Percentiles rank a stretch among this genome's conserved stretches.
These are phyloP conservation scores for Puccinia brachypodii DNA, from an alignment of 1,284 basidiomycete species.

Conservation along the genomic window DNA sequence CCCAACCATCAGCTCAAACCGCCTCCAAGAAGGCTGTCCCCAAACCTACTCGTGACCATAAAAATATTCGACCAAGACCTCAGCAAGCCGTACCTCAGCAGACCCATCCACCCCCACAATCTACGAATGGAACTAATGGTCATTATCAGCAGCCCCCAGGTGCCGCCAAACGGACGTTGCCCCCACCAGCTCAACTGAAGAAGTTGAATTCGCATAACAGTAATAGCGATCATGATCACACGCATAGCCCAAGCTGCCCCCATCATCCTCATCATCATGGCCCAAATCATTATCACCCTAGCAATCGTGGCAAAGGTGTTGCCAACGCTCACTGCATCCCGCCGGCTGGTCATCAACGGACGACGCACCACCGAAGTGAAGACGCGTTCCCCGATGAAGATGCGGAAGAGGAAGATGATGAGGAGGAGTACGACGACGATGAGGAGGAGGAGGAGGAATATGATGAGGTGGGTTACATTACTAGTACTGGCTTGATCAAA, in stretches of 20 bases:
- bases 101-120: constrained; percentile 48
- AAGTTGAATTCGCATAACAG: constrained; percentile 48
- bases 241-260: constrained; percentile 54
- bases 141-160: constrained; percentile 32
- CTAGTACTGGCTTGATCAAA: not conserved
- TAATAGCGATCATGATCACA: constrained; percentile 53
- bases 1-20: constrained; percentile 73
- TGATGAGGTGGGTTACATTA: constrained; percentile 55
- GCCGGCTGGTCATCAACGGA: constrained; percentile 55
- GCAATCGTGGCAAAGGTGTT: constrained; percentile 36
- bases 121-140: constrained; percentile 21
- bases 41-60: constrained; percentile 53
- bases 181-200: constrained; percentile 41
- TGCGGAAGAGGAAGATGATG: constrained; percentile 68
- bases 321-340: constrained; percentile 56
- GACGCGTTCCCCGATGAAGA: constrained; percentile 53
- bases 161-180: constrained; percentile 29
- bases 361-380: constrained; percentile 44
- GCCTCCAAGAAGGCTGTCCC: constrained; percentile 53
- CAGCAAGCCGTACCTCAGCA: constrained; percentile 47
- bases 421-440: constrained; percentile 59
- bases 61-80: constrained; percentile 52
- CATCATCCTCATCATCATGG: constrained; percentile 53
- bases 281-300: constrained; percentile 34
- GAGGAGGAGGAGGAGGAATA: constrained; percentile 64